phyloP scores from a whole-genome alignment of 345 rosid genomes.

The Toxicodendron radicans region DNA sequence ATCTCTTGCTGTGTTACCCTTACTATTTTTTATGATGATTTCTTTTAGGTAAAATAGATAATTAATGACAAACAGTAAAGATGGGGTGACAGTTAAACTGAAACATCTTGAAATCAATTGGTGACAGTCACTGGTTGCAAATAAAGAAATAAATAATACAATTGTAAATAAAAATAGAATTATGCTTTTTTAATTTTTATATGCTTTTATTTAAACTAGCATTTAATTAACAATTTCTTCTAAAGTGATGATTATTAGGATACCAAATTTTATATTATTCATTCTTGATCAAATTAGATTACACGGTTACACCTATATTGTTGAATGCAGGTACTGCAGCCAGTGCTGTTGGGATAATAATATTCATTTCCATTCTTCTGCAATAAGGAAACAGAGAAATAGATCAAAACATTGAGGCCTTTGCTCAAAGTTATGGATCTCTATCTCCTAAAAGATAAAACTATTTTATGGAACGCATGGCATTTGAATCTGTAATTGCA shows the following conservation, averaged over 20 bases:
- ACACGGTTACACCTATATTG: background rate
- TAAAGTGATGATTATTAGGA: background rate
- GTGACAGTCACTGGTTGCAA: too few species aligned
- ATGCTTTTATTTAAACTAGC: background rate
- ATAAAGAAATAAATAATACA: too few species aligned
- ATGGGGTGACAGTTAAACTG: too few species aligned
- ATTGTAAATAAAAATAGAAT: too few species aligned
- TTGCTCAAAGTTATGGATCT: slow-evolving; percentile 1
- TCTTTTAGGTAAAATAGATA: too few species aligned
- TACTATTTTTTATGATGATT: too few species aligned
- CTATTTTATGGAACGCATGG: background rate
- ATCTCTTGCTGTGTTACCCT: too few species aligned
- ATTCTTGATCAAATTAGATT: too few species aligned
- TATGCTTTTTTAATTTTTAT: too few species aligned
- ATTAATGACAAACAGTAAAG: too few species aligned
- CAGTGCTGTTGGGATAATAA: background rate
- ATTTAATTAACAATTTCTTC: background rate
- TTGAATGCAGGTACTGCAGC: slow-evolving; percentile 1
- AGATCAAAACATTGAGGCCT: slow-evolving; percentile 5
- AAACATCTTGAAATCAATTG: too few species aligned
- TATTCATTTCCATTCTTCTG: background rate
- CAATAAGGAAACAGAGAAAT: background rate
- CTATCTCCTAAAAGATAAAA: slow-evolving; percentile 10
- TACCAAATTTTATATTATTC: background rate
- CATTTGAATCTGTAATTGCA: too few species aligned